Evolutionary conservation across 163 green algal species (phyloP), one percentile per base, ranked within the genome.

Genomic region (Scenedesmus sp.): DNA sequence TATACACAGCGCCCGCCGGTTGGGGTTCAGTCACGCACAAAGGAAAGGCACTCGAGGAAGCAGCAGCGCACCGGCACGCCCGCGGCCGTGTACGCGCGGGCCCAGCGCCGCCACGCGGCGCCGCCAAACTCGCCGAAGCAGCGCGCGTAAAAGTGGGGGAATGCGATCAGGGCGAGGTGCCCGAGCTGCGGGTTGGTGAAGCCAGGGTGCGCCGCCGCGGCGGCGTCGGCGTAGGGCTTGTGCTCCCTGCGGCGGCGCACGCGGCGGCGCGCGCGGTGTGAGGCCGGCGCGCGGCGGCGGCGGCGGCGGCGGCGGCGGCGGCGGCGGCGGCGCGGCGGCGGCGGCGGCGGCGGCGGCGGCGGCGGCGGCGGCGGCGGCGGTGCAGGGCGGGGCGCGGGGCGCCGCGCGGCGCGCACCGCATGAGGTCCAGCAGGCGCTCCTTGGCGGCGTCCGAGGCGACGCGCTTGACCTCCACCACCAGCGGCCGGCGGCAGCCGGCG

Each of bases 91-190:
- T 48, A 45, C 71, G 39, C 29, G 36, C 20, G 2, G 10, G 58
- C 24, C 71, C 71, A 80, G 17, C 54, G 3, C n/a, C 34, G 42
- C 45, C 71, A 80, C 45, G 48, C 45, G 22, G 44, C 34, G 17
- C 24, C 71, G 71, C 71, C 71, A 56, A 80, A 80, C 58, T 80
- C 71, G 4, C 71, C 71, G 44, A 72, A 80, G 44, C 56, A 50
- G 17, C 22, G 33, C 13, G 71, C 29, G 33, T 53, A 80, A n/a
- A 50, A 71, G 29, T 80, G 71, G 9, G 71, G 71, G 53, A 80
- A 80, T 18, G 58, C 36, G 29, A 80, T 80, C 11, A 80, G 14
- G 15, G 44, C 60, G 1, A 80, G 39, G 31, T 51, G 71, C 2
- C 58, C 71, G 1, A 80, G 39, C 14, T 64, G 58, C 20, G 58